Evolutionary conservation across 176 grass and related monocot genomes (phyloP).

Genomic region (Musa beccarii): DNA sequence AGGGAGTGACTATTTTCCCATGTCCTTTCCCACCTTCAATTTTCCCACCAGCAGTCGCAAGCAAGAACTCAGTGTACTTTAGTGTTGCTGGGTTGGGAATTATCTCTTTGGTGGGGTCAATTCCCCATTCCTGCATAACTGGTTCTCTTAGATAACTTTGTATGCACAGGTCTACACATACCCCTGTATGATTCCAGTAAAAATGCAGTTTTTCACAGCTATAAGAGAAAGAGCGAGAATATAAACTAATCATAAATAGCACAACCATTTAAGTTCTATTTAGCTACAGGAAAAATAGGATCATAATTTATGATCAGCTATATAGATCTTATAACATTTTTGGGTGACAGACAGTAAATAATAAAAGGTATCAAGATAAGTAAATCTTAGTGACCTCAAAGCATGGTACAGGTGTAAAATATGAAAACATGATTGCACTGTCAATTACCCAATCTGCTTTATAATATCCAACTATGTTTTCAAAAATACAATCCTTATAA

Average conservation of each 20-base stretch:
- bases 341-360: not conserved
- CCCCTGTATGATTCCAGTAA: not conserved
- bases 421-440: no score
- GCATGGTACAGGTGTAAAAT: not conserved
- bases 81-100: slow-evolving; percentile 45
- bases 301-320: not conserved
- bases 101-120: slow-evolving; percentile 69
- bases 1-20: slow-evolving; percentile 90
- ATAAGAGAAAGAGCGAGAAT: not conserved
- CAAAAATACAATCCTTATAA: no score
- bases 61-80: slow-evolving; percentile 89
- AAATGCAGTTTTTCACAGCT: not conserved
- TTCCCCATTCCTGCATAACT: slow-evolving; percentile 81
- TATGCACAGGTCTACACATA: slow-evolving; percentile 15
- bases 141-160: slow-evolving; percentile 20
- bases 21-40: slow-evolving; percentile 73
- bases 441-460: no score
- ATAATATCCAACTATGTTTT: no score
- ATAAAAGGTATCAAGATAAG: not conserved
- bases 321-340: not conserved
- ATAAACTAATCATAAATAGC: not conserved
- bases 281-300: no score
- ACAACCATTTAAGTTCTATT: not conserved
- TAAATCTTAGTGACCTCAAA: not conserved
- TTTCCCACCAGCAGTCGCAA: slow-evolving; percentile 79